Evolutionary conservation across 768 basidiomycete species (phyloP).

Genomic region (Tulasnella sp.): DNA sequence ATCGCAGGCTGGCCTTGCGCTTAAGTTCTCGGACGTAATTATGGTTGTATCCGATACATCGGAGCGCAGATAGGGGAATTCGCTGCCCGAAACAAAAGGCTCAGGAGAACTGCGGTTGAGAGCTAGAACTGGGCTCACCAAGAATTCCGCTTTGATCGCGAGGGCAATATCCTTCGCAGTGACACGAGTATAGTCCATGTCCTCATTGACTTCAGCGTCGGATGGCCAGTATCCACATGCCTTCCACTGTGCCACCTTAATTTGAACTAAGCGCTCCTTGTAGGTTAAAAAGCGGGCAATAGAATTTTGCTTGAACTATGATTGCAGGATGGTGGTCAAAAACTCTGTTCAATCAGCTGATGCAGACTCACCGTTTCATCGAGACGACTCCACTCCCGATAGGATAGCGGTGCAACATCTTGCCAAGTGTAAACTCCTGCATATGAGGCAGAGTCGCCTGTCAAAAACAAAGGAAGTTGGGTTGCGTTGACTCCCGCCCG

Average conservation of each 20-base stretch:
- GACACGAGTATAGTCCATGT: neutral
- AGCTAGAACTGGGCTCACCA: neutral
- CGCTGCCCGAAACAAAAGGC: neutral
- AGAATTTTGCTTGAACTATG: neutral
- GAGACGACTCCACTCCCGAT: neutral
- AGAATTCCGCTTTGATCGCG: neutral
- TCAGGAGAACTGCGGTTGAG: neutral
- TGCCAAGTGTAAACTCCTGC: neutral
- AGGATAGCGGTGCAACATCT: neutral
- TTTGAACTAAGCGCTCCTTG: neutral
- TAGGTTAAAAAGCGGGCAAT: neutral
- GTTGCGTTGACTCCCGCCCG: neutral
- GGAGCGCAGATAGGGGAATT: neutral
- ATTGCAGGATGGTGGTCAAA: neutral
- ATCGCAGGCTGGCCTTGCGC: neutral
- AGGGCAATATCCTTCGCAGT: neutral
- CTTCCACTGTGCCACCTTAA: neutral
- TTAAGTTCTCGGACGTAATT: neutral
- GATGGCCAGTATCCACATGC: neutral
- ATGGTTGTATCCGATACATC: neutral
- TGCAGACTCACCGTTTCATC: neutral
- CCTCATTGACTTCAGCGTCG: neutral
- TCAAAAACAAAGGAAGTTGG: neutral
- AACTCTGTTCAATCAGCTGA: neutral
- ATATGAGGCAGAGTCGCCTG: neutral